phyloP scores from a whole-genome alignment of 257 asterid species.

The Verbascum thapsus region DNA sequence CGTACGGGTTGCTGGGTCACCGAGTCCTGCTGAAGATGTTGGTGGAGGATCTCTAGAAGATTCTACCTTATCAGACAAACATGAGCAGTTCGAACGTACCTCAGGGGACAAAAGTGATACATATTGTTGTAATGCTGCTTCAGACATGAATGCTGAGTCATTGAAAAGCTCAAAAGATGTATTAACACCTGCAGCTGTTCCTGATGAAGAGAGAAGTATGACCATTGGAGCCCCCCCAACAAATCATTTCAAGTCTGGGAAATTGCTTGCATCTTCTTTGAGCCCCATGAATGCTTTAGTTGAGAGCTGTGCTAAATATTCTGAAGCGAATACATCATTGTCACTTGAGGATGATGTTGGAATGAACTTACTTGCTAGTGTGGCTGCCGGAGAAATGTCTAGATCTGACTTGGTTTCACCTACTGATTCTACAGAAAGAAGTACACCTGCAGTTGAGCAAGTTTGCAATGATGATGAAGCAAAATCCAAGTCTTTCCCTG shows the following conservation, averaged over 20 bases:
- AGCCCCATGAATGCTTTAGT: slow-evolving; percentile 65
- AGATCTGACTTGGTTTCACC: slow-evolving; percentile 46
- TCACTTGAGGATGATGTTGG: slow-evolving; percentile 56
- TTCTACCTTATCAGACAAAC: slow-evolving; percentile 39
- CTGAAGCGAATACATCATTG: slow-evolving; percentile 48
- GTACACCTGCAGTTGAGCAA: slow-evolving; percentile 40
- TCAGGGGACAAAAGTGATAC: slow-evolving; percentile 37
- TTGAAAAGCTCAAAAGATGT: slow-evolving; percentile 38
- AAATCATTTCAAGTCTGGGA: slow-evolving; percentile 32
- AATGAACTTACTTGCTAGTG: slow-evolving; percentile 71
- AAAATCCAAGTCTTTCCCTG: slow-evolving; percentile 38
- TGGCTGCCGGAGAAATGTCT: slow-evolving; percentile 60
- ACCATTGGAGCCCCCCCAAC: slow-evolving; percentile 30
- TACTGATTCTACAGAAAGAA: slow-evolving; percentile 39
- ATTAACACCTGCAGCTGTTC: slow-evolving; percentile 35
- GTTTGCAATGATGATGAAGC: slow-evolving; percentile 38
- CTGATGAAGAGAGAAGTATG: slow-evolving; percentile 36
- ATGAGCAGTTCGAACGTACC: slow-evolving; percentile 36
- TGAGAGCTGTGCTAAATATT: slow-evolving; percentile 63
- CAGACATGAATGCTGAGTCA: slow-evolving; percentile 36
- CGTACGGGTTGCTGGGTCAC: slow-evolving; percentile 48
- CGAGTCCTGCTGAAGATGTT: slow-evolving; percentile 42
- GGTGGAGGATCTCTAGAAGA: slow-evolving; percentile 46
- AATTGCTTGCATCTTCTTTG: slow-evolving; percentile 39
- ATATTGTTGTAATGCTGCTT: slow-evolving; percentile 28